Percentiles rank a stretch among this genome's conserved stretches.
phyloP scores from a whole-genome alignment of 2,329 filamentous ascomycete genomes.

The Clarireedia hainanense region DNA sequence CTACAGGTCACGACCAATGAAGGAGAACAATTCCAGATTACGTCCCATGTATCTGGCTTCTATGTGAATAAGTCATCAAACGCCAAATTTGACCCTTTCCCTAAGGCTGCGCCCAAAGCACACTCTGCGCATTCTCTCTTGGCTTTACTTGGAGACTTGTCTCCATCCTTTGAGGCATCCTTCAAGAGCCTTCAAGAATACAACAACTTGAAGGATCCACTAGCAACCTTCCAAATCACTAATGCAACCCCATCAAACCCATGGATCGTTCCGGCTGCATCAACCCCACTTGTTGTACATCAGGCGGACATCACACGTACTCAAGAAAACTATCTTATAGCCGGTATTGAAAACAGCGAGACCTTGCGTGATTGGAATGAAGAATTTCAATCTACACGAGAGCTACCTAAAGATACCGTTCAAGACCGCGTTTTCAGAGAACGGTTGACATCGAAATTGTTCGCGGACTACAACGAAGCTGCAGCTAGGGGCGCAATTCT shows the following conservation, averaged over 20 bases:
- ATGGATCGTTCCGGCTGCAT: slow-evolving; percentile 73
- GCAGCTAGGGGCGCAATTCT: slow-evolving; percentile 86
- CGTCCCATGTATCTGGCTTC: slow-evolving; percentile 88
- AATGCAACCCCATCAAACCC: slow-evolving; percentile 89
- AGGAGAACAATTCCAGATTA: slow-evolving; percentile 91
- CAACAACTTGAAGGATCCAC: slow-evolving; percentile 77
- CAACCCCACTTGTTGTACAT: slow-evolving; percentile 60
- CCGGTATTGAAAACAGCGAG: slow-evolving; percentile 88
- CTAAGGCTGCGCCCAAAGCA: slow-evolving; percentile 69
- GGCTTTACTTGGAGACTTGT: slow-evolving; percentile 68
- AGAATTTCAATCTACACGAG: slow-evolving; percentile 93
- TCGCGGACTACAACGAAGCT: slow-evolving; percentile 95
- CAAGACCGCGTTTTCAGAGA: slow-evolving; percentile 96
- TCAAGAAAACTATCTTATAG: slow-evolving; percentile 85
- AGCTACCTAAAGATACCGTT: slow-evolving; percentile 86
- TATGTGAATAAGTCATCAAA: slow-evolving; percentile 96
- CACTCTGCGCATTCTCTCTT: slow-evolving; percentile 79
- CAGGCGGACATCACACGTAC: slow-evolving; percentile 78
- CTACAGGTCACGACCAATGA: slow-evolving; percentile 84
- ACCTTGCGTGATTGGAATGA: slow-evolving; percentile 98
- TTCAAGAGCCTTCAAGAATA: slow-evolving; percentile 76
- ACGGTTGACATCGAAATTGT: slow-evolving; percentile 87
- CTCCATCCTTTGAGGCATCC: slow-evolving; percentile 69
- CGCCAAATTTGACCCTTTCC: slow-evolving; percentile 87
- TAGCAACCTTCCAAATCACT: slow-evolving; percentile 91